These are phyloP conservation scores for Alternaria gansuensis DNA, from an alignment of 2,329 filamentous ascomycete species.

Conservation along the genomic window DNA sequence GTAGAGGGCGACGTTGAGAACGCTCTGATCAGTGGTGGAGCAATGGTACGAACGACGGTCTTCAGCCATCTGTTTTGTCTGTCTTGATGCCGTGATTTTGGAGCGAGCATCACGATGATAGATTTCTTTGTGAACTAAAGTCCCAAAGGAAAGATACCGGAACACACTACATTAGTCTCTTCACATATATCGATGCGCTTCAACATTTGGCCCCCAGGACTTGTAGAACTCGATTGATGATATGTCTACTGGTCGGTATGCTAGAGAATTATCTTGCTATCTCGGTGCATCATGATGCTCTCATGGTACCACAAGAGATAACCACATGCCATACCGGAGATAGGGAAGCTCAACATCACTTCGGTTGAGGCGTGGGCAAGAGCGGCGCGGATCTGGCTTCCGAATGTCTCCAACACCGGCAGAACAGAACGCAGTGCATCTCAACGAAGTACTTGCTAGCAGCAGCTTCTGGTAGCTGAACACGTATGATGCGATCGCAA, in stretches of 20 bases:
- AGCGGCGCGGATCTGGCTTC: not conserved
- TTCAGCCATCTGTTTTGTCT: not conserved
- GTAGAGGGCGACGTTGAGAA: not conserved
- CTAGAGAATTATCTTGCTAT: not conserved
- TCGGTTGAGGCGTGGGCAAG: not conserved
- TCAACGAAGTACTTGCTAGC: conserved; percentile 6
- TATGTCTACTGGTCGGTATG: not conserved
- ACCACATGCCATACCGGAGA: not conserved
- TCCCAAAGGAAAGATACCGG: not conserved
- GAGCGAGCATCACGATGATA: not conserved
- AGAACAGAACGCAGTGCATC: conserved; percentile 4
- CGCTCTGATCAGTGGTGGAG: not conserved
- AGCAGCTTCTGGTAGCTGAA: conserved; percentile 10
- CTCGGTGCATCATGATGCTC: not conserved
- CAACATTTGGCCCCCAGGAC: not conserved
- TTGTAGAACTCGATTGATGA: not conserved
- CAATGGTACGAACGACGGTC: not conserved
- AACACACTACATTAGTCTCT: not conserved
- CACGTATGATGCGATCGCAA: conserved; percentile 21
- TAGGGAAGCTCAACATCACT: not conserved
- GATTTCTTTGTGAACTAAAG: not conserved
- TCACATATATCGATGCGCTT: not conserved
- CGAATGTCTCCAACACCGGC: conserved; percentile 4
- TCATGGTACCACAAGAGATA: not conserved
- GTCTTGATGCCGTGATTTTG: not conserved